Evolutionary conservation across 2,329 filamentous ascomycete species (phyloP).

Genomic region (Fusarium sp.): DNA sequence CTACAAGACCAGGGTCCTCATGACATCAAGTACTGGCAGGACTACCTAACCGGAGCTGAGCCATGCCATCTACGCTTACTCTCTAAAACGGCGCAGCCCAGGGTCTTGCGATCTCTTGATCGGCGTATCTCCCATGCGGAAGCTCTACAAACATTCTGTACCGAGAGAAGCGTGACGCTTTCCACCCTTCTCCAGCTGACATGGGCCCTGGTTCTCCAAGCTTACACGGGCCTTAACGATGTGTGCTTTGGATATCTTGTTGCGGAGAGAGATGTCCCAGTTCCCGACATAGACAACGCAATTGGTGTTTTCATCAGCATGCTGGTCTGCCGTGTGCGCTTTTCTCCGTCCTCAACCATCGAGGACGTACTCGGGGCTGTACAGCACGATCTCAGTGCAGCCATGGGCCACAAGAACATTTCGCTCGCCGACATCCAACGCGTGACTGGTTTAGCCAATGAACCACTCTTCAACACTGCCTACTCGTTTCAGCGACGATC

Average conservation of each 20-base stretch:
- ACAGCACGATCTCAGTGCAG: conserved; percentile 6
- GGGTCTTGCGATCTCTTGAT: conserved; percentile 12
- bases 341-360: background rate
- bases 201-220: conserved; percentile 32
- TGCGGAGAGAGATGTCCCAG: conserved; percentile 13
- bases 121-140: conserved; percentile 1
- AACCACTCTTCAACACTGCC: conserved; percentile 39
- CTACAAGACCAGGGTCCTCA: background rate
- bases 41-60: conserved; percentile 7
- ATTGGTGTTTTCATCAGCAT: conserved; percentile 38
- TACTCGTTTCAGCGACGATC: conserved; percentile 41
- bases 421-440: conserved; percentile 26
- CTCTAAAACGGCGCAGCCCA: background rate
- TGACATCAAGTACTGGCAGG: conserved; percentile 21
- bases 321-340: conserved; percentile 19
- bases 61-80: conserved; percentile 3
- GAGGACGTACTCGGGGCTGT: background rate
- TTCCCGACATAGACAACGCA: conserved; percentile 14
- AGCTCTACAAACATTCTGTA: conserved; percentile 10
- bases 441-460: background rate
- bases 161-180: conserved; percentile 13
- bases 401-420: conserved; percentile 21
- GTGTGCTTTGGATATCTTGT: conserved; percentile 30
- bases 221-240: conserved; percentile 32
- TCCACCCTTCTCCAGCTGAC: conserved; percentile 27